Percentiles rank a stretch among this genome's conserved stretches.
phyloP scores from a whole-genome alignment of 2,329 filamentous ascomycete genomes.

The Myotisia sp. region DNA sequence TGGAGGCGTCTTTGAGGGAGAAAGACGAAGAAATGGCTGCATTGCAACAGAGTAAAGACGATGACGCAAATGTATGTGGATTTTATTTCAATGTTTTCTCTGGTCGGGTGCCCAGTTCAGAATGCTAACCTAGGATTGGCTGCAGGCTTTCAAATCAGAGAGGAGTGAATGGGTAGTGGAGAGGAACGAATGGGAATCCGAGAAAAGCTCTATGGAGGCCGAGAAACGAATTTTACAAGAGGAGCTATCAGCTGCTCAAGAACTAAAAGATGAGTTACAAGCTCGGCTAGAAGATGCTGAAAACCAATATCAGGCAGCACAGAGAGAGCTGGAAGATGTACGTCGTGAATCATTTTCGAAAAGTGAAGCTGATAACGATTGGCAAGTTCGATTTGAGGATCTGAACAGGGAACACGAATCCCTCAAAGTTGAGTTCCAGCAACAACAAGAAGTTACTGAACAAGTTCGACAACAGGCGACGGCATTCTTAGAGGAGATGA shows the following conservation, averaged over 20 bases:
- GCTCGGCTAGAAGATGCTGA: slow-evolving; percentile 63
- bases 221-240: slow-evolving; percentile 53
- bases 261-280: slow-evolving; percentile 64
- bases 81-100: slow-evolving; percentile 1
- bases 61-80: slow-evolving; percentile 30
- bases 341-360: slow-evolving; percentile 4
- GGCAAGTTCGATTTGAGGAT: slow-evolving; percentile 45
- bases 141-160: slow-evolving; percentile 4
- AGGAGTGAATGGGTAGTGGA: slow-evolving; percentile 2
- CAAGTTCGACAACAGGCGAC: slow-evolving; percentile 76
- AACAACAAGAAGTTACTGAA: slow-evolving; percentile 72
- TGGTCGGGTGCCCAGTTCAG: too few relatives aligned
- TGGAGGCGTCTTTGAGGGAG: slow-evolving; percentile 54
- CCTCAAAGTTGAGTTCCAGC: slow-evolving; percentile 47
- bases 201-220: slow-evolving; percentile 53
- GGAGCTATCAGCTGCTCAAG: slow-evolving; percentile 59
- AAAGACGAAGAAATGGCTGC: slow-evolving; percentile 57
- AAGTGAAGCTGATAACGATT: slow-evolving; percentile 25
- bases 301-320: slow-evolving; percentile 50
- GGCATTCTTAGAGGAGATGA: slow-evolving; percentile 79
- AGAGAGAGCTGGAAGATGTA: slow-evolving; percentile 40
- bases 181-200: slow-evolving; percentile 39
- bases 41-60: slow-evolving; percentile 45
- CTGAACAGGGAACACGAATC: slow-evolving; percentile 51
- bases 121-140: too few relatives aligned